Evolutionary conservation across 2,329 filamentous ascomycete species (phyloP), one percentile per base, ranked within the genome.

Genomic region (Eutypella sp.): DNA sequence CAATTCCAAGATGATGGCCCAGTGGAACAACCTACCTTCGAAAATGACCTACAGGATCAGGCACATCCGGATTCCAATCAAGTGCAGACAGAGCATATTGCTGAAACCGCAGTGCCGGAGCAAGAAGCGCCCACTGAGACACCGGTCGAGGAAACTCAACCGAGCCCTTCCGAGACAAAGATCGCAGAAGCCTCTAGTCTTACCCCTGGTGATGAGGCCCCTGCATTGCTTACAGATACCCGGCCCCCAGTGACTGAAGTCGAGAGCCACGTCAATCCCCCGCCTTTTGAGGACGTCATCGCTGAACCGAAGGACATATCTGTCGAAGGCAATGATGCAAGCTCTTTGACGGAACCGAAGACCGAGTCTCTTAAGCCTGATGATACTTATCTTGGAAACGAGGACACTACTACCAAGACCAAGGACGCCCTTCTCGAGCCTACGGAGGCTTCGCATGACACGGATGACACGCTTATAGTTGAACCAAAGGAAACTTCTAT

Each of bases 81-180:
- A 38, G 34, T 18, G 42, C 47, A 49, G 41, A 20, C 39, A 43
- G 33, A 39, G 44, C 11, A 40, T 39, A 18, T 44, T 42, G 45
- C 34, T 13, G 31, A 48, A 40, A 45, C 38, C 29, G 10, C 43
- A 13, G 25, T 47, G 6, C n/a, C 25, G 22, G 49, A 54, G 38
- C 34, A 44, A 27, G 47, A 51, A n/a, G 44, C 33, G 19, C 15
- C 44, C 34, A 40, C 41, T 39, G 49, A 50, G 34, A 36, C 27
- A 15, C 29, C 48, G 31, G 9, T 42, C 8, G 38, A 48, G 20
- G 42, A 47, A 41, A 33, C 13, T 16, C n/a, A 22, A 25, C 49
- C 53, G 33, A 25, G 23, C 15, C 16, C 29, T 5, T 20, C 19
- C 24, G 23, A 33, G 24, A 42, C 24, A 23, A 54, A 52, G 31